Evolutionary conservation across 768 basidiomycete genomes (phyloP).

Genomic region (Psilocybe sp.): DNA sequence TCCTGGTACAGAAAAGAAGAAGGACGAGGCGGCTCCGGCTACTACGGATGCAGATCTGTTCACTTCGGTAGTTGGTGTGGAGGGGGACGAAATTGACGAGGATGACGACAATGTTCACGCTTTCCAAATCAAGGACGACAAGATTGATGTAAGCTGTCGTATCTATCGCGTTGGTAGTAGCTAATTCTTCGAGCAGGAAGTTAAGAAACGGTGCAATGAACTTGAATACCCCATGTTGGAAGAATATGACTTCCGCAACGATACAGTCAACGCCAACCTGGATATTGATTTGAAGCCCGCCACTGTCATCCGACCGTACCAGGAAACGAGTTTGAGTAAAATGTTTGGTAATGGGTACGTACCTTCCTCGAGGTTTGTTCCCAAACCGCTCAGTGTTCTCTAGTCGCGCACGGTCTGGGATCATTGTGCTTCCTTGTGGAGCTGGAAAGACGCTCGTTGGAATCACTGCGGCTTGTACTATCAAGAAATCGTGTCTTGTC

Average conservation of each 20-base stretch:
- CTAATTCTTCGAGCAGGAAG: slow-evolving; percentile 53
- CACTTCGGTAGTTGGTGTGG: slow-evolving; percentile 94
- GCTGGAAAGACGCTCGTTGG: slow-evolving; percentile 99
- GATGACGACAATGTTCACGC: slow-evolving; percentile 97
- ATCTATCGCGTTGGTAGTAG: background rate
- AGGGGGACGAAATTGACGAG: slow-evolving; percentile 95
- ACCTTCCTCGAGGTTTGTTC: slow-evolving; percentile 1
- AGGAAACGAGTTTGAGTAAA: slow-evolving; percentile 97
- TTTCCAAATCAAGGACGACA: slow-evolving; percentile 91
- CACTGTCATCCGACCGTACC: slow-evolving; percentile 96
- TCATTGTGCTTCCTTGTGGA: slow-evolving; percentile 97
- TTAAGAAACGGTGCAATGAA: slow-evolving; percentile 95
- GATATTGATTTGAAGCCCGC: slow-evolving; percentile 99
- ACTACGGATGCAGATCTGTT: slow-evolving; percentile 76
- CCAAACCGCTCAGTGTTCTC: background rate
- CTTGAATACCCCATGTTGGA: slow-evolving; percentile 98
- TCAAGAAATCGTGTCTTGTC: slow-evolving; percentile 98
- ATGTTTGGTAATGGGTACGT: slow-evolving; percentile 98
- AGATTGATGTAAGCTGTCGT: slow-evolving; percentile 73
- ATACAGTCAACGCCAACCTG: slow-evolving; percentile 92
- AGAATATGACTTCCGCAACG: slow-evolving; percentile 98
- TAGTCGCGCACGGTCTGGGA: slow-evolving; percentile 95
- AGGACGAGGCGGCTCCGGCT: slow-evolving; percentile 39
- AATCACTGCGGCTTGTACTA: slow-evolving; percentile 99
- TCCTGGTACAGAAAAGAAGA: slow-evolving; percentile 81